phyloP scores from a whole-genome alignment of 176 grass and related monocot genomes.

The Carex kokanica region DNA sequence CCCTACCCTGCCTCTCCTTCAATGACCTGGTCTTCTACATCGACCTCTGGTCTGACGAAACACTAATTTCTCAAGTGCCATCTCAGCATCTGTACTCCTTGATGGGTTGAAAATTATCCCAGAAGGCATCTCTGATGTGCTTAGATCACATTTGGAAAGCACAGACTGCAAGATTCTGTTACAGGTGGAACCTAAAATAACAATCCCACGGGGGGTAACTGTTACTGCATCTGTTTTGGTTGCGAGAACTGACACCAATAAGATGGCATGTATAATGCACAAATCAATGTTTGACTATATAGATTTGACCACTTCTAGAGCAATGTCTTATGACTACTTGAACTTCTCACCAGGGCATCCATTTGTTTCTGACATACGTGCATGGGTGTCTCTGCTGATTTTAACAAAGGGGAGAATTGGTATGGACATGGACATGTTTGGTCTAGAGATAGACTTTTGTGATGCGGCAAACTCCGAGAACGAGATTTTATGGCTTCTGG shows the following conservation, averaged over 20 bases:
- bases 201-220: conserved; percentile 22
- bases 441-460: conserved; percentile 67
- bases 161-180: conserved; percentile 51
- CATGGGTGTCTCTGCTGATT: conserved; percentile 63
- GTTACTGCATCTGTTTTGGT: conserved; percentile 54
- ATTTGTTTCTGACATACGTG: conserved; percentile 58
- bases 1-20: conserved; percentile 42
- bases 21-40: conserved; percentile 62
- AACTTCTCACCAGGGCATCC: conserved; percentile 55
- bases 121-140: conserved; percentile 40
- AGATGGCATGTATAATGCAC: conserved; percentile 54
- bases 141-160: conserved; percentile 44
- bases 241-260: conserved; percentile 52
- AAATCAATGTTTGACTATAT: conserved; percentile 62
- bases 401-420: conserved; percentile 37
- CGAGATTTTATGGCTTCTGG: conserved; percentile 63
- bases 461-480: conserved; percentile 50
- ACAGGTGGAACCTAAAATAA: conserved; percentile 45
- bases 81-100: conserved; percentile 43
- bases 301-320: conserved; percentile 36
- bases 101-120: conserved; percentile 41
- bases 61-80: conserved; percentile 54
- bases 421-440: conserved; percentile 45
- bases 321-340: conserved; percentile 64
- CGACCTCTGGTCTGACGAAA: conserved; percentile 62